Evolutionary conservation across 2,329 filamentous ascomycete species (phyloP), one percentile per base, ranked within the genome.

Genomic region (Thielaviopsis ethacetica): DNA sequence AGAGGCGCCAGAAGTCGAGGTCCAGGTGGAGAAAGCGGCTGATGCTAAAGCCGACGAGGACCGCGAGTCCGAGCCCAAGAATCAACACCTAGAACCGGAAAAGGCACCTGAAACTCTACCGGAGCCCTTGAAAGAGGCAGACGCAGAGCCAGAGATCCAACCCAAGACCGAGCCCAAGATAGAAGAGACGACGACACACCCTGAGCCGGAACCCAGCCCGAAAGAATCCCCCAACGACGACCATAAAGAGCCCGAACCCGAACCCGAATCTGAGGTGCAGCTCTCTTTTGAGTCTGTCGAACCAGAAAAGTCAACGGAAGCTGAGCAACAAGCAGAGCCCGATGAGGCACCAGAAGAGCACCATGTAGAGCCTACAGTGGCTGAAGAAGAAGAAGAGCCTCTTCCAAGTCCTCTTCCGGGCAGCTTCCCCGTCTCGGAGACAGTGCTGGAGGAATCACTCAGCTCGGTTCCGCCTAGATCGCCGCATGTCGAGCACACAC

Each of bases 391-490:
- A n/a, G 44, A 61, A 51, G 9, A 24, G 12, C 50, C 52, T 12
- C 24, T n/a, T 6, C 19, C 54, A 12, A 56, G 51, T 13, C 22
- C 53, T 6, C 50, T 56, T 13, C 57, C 58, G 1, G 59, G 56
- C 19, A 53, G 52, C n/a, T 53, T 52, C 19, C 58, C 64, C 10
- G 72, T 79, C 57, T 78, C 78, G 12, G 75, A 70, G 63, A 81
- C 78, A 2, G 71, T 80, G 27, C 71, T 81, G 49, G 76, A 80
- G 65, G 77, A 81, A 69, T 70, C 74, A 17, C 68, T 71, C 27
- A 77, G 77, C 62, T 66, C 67, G 17, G 68, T 72, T 50, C 70
- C 72, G 54, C 71, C 73, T 22, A 70, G 74, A 63, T 75, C 75
- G 56, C 71, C 68, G 21, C 72, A 75, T 64, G 70, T 72, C 60